Evolutionary conservation across 2,329 filamentous ascomycete species (phyloP).

Genomic region (Aspergillus ochraceus): DNA sequence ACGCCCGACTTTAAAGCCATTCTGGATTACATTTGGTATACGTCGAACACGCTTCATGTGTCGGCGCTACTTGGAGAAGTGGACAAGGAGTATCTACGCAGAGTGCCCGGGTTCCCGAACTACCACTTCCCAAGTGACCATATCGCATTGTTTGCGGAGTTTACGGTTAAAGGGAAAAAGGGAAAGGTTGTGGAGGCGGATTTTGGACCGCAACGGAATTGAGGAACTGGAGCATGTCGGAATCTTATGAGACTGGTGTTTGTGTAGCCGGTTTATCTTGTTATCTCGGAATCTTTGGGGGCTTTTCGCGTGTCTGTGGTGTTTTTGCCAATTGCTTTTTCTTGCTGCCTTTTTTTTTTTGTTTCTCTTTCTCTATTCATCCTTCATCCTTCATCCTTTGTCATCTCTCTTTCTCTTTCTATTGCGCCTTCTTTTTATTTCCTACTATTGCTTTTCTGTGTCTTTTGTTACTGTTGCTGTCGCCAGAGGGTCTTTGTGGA

Average conservation of each 20-base stretch:
- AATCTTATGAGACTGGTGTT: slow-evolving; percentile 41
- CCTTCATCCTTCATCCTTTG: slow-evolving; percentile 1
- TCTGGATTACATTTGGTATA: slow-evolving; percentile 98
- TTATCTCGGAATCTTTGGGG: slow-evolving; percentile 44
- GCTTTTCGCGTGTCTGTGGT: slow-evolving; percentile 30
- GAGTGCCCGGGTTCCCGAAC: slow-evolving; percentile 88
- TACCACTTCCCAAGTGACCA: slow-evolving; percentile 95
- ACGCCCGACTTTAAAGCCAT: slow-evolving; percentile 89
- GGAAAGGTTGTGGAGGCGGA: slow-evolving; percentile 69
- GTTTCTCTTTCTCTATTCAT: slow-evolving; percentile 18
- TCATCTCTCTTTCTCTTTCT: slow-evolving; percentile 19
- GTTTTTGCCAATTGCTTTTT: slow-evolving; percentile 21
- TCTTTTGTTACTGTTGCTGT: slow-evolving; percentile 23
- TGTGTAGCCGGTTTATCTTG: slow-evolving; percentile 35
- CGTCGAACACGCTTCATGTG: slow-evolving; percentile 82
- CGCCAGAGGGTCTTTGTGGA: slow-evolving; percentile 19
- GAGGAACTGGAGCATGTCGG: slow-evolving; percentile 36
- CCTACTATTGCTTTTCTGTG: slow-evolving; percentile 22
- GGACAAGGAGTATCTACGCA: slow-evolving; percentile 79
- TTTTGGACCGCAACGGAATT: slow-evolving; percentile 55
- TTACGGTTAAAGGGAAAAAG: slow-evolving; percentile 83
- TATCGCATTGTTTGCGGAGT: slow-evolving; percentile 84
- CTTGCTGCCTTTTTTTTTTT: slow-evolving; percentile 19
- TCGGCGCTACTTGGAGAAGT: slow-evolving; percentile 82
- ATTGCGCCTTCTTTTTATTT: slow-evolving; percentile 8